phyloP scores from a whole-genome alignment of 345 rosid species.

The Boechera divaricarpa region DNA sequence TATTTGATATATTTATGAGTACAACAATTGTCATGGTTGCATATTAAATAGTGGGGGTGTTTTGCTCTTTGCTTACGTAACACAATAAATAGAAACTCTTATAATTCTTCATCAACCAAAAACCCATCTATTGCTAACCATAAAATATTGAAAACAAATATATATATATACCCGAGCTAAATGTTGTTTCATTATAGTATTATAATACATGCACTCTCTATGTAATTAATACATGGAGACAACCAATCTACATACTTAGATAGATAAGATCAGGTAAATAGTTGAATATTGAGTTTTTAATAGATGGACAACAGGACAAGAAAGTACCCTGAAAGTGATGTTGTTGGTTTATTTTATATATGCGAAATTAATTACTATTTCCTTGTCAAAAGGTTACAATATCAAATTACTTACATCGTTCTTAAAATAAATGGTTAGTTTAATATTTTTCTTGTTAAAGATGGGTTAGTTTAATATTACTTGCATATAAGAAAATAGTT shows the following conservation, averaged over 20 bases:
- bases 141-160: no score
- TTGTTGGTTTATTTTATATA: slow-evolving; percentile 9
- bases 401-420: background rate
- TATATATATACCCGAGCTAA: no score
- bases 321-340: slow-evolving; percentile 22
- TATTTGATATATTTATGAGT: no score
- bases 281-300: slow-evolving; percentile 4
- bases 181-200: no score
- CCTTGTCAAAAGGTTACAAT: slow-evolving; percentile 1
- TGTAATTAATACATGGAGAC: background rate
- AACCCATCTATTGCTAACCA: no score
- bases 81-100: no score
- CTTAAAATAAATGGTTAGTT: slow-evolving; percentile 4
- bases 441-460: background rate
- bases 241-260: background rate
- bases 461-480: slow-evolving; percentile 11
- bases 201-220: background rate
- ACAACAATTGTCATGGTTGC: no score
- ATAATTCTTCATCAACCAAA: no score
- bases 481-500: slow-evolving; percentile 5
- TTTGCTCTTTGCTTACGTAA: no score
- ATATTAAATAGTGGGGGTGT: no score
- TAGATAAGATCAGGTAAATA: slow-evolving; percentile 13
- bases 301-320: slow-evolving; percentile 30
- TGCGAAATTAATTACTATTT: background rate